phyloP scores from a whole-genome alignment of 345 rosid genomes.

The Isatis tinctoria region DNA sequence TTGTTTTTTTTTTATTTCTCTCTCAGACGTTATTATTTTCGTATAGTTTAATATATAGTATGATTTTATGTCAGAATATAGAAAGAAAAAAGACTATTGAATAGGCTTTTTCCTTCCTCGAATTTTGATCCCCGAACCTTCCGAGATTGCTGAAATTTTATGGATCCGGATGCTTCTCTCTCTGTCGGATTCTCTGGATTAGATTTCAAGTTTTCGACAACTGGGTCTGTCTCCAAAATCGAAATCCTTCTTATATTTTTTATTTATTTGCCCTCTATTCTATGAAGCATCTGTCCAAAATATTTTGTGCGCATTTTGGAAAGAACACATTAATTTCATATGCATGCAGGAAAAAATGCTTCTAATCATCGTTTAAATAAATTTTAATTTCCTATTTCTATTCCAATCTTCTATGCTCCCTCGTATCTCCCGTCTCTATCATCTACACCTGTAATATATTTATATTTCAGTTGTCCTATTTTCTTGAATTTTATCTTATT shows the following conservation, averaged over 20 bases:
- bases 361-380: conserved; percentile 32
- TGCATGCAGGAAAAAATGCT: conserved; percentile 4
- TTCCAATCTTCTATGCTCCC: conserved; percentile 22
- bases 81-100: not conserved
- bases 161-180: conserved; percentile 51
- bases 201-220: conserved; percentile 58
- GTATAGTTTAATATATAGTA: not conserved
- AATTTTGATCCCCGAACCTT: conserved; percentile 48
- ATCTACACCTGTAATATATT: not conserved
- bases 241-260: not conserved
- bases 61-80: conserved; percentile 23
- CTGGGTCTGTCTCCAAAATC: conserved; percentile 40
- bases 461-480: conserved; percentile 7
- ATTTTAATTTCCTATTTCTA: conserved; percentile 15
- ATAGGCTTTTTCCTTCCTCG: conserved; percentile 19
- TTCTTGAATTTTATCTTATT: not conserved
- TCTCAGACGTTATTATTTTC: not conserved
- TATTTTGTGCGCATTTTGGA: conserved; percentile 28
- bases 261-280: conserved; percentile 5
- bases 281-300: conserved; percentile 36
- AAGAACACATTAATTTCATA: conserved; percentile 35
- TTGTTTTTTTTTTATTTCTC: not conserved
- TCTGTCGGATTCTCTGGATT: conserved; percentile 39
- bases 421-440: conserved; percentile 22
- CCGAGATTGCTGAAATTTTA: conserved; percentile 36